Percentiles rank a stretch among this genome's conserved stretches.
These are phyloP conservation scores for Oleoguttula mirabilis DNA, from an alignment of 495 filamentous ascomycete species.

Conservation along the genomic window DNA sequence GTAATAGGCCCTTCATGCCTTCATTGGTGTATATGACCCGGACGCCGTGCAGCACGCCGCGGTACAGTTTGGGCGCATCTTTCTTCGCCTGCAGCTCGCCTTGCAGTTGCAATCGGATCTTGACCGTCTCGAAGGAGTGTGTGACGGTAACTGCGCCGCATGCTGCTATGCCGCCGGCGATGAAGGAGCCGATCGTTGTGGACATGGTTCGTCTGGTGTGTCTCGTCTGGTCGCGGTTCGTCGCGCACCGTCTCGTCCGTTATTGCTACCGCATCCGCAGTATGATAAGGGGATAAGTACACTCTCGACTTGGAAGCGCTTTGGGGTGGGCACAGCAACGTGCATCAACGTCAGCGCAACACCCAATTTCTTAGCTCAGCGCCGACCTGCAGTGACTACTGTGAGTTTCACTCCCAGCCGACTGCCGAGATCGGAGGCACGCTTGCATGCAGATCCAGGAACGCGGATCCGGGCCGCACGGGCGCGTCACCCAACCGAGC, in stretches of 20 bases:
- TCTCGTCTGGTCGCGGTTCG: no score
- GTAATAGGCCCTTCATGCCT: constrained; percentile 71
- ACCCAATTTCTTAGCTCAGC: no score
- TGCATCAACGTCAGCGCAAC: neutral
- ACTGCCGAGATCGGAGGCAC: no score
- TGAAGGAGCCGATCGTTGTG: constrained; percentile 46
- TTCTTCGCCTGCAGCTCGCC: constrained; percentile 84
- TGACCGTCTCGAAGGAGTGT: constrained; percentile 96
- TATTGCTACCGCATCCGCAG: neutral
- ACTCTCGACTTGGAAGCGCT: neutral
- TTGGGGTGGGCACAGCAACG: no score
- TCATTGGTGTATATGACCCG: constrained; percentile 86
- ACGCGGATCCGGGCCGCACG: no score
- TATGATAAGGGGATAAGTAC: neutral
- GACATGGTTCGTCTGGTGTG: constrained; percentile 24
- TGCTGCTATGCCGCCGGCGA: constrained; percentile 90
- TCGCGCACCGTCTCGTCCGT: no score
- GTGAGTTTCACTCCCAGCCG: no score
- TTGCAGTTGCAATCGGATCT: constrained; percentile 95
- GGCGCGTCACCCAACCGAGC: no score
- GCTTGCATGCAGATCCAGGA: no score
- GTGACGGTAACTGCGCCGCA: constrained; percentile 96
- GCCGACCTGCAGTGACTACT: no score
- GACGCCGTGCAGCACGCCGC: constrained; percentile 84
- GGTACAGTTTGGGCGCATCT: constrained; percentile 74